Evolutionary conservation across 2,329 filamentous ascomycete genomes (phyloP).

Genomic region (Seiridium unicorne): DNA sequence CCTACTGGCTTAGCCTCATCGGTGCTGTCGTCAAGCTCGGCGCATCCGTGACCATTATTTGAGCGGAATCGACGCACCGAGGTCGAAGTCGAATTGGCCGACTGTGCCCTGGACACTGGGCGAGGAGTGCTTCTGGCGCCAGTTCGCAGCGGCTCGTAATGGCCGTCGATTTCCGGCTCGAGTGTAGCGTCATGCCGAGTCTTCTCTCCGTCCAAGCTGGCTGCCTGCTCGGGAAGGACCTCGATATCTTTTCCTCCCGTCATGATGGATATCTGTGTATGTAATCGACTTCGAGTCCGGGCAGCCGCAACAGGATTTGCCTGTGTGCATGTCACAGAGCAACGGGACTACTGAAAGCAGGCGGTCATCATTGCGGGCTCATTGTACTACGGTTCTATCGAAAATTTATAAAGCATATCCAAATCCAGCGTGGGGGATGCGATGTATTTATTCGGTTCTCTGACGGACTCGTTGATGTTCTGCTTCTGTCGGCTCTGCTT

Average conservation of each 20-base stretch:
- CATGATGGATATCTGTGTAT: too few species aligned
- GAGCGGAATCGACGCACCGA: conserved; percentile 2
- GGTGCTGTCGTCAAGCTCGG: conserved; percentile 1
- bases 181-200: background rate
- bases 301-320: too few species aligned
- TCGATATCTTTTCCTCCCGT: too few species aligned
- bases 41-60: conserved; percentile 11
- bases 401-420: too few species aligned
- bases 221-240: too few species aligned
- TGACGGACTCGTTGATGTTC: background rate
- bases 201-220: background rate
- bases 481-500: background rate
- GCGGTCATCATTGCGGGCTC: too few species aligned
- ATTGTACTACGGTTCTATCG: too few species aligned
- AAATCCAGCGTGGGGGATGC: too few species aligned
- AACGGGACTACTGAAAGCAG: too few species aligned
- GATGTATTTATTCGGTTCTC: too few species aligned
- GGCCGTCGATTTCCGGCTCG: background rate
- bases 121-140: background rate
- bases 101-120: background rate
- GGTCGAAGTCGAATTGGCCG: background rate
- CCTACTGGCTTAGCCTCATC: background rate
- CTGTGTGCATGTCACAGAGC: too few species aligned
- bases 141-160: background rate
- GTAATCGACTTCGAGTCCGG: too few species aligned